These are phyloP conservation scores for Pyricularia pennisetigena DNA, from an alignment of 2,329 filamentous ascomycete genomes.

Conservation along the genomic window DNA sequence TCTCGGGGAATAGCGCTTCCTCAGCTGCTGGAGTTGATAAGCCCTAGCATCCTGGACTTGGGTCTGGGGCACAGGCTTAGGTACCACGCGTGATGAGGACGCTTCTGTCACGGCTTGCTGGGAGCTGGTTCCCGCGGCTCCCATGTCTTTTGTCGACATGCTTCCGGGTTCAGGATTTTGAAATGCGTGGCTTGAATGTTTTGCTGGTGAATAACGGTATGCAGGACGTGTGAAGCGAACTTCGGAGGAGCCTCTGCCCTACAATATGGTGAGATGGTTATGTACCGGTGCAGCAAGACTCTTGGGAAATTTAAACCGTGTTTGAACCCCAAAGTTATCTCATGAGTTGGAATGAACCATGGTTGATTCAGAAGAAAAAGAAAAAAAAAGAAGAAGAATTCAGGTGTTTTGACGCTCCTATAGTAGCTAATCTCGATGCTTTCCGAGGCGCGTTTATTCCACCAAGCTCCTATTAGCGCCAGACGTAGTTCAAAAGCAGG, in stretches of 20 bases:
- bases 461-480: not conserved
- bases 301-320: not conserved
- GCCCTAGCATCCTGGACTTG: constrained; percentile 59
- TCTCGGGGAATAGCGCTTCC: constrained; percentile 50
- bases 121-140: not conserved
- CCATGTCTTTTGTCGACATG: not conserved
- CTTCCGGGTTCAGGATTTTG: not conserved
- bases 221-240: not conserved
- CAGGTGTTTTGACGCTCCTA: not conserved
- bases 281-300: not conserved
- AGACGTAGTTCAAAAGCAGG: not conserved
- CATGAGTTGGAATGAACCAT: not conserved
- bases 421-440: not conserved
- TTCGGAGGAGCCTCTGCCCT: too few species aligned
- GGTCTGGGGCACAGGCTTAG: constrained; percentile 54
- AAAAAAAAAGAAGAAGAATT: too few species aligned
- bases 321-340: not conserved
- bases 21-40: constrained; percentile 67
- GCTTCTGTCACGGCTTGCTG: constrained; percentile 36
- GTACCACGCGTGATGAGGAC: constrained; percentile 39
- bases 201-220: not conserved
- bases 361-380: too few species aligned
- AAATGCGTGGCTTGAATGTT: not conserved
- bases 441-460: not conserved
- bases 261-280: not conserved